These are phyloP conservation scores for Amoebophrya sp. DNA, from an alignment of 169 alveolate species.

Conservation along the genomic window DNA sequence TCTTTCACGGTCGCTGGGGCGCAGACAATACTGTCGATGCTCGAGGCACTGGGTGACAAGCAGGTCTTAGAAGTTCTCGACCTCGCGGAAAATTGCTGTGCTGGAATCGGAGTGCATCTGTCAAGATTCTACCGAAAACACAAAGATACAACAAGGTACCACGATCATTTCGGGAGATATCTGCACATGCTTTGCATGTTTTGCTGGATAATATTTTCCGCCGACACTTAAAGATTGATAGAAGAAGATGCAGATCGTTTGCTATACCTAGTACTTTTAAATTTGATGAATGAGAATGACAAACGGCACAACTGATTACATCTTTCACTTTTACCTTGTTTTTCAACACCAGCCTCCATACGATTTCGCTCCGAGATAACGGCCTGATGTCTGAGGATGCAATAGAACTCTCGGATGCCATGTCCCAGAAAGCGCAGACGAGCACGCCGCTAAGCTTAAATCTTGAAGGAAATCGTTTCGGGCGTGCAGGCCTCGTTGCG, in stretches of 20 bases:
- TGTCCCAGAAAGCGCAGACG: background rate
- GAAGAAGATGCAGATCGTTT: no score
- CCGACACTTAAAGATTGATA: no score
- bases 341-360: background rate
- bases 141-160: no score
- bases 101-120: background rate
- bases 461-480: background rate
- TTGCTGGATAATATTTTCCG: no score
- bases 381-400: background rate
- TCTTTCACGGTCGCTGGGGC: background rate
- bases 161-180: no score
- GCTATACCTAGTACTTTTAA: no score
- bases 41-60: background rate
- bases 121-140: background rate
- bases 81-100: background rate
- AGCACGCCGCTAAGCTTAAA: background rate
- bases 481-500: background rate
- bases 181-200: no score
- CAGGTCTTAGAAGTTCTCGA: background rate
- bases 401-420: background rate
- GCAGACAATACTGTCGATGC: background rate
- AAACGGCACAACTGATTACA: no score
- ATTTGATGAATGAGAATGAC: no score
- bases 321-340: no score
- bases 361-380: background rate